A percentile compares a stretch with the other conserved stretches of the same genome.
These are phyloP conservation scores for Ogataea sp. DNA, from an alignment of 805 yeast species.

Conservation along the genomic window DNA sequence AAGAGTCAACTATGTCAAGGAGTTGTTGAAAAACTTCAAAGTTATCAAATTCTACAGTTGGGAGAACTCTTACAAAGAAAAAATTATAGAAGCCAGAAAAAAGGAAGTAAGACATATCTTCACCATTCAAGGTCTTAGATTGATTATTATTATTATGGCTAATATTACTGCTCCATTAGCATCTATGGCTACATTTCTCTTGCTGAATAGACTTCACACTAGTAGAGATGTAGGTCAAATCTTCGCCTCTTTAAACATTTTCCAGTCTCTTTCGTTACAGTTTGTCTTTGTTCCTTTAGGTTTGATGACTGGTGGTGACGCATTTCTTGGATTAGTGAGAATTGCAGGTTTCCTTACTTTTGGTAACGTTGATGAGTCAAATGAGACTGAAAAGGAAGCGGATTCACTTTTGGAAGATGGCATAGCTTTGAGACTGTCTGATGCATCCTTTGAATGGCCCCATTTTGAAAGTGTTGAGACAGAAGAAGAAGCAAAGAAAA, in stretches of 20 bases:
- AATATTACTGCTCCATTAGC: conserved; percentile 55
- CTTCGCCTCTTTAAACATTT: conserved; percentile 62
- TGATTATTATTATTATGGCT: conserved; percentile 47
- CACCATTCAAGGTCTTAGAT: conserved; percentile 54
- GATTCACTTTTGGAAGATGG: conserved; percentile 13
- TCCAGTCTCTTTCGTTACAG: conserved; percentile 52
- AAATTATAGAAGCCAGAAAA: conserved; percentile 45
- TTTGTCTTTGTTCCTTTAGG: conserved; percentile 66
- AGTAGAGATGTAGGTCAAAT: conserved; percentile 49
- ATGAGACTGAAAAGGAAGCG: conserved; percentile 17
- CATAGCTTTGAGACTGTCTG: conserved; percentile 40
- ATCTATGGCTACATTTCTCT: conserved; percentile 52
- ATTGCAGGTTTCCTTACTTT: conserved; percentile 41
- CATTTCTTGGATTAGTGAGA: conserved; percentile 51
- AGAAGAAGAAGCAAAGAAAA: conserved; percentile 22
- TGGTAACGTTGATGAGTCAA: conserved; percentile 30
- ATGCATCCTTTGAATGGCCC: conserved; percentile 71
- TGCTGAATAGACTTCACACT: conserved; percentile 26
- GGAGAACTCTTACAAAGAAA: conserved; percentile 69
- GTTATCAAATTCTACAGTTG: conserved; percentile 82
- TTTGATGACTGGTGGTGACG: conserved; percentile 57
- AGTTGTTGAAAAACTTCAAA: conserved; percentile 69
- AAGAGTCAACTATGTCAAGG: conserved; percentile 72
- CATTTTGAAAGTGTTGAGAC: conserved; percentile 28
- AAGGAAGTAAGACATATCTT: conserved; percentile 55